Conservation (phyloP, 1,139 yeast species). For the Geotrichum reessii region DNA sequence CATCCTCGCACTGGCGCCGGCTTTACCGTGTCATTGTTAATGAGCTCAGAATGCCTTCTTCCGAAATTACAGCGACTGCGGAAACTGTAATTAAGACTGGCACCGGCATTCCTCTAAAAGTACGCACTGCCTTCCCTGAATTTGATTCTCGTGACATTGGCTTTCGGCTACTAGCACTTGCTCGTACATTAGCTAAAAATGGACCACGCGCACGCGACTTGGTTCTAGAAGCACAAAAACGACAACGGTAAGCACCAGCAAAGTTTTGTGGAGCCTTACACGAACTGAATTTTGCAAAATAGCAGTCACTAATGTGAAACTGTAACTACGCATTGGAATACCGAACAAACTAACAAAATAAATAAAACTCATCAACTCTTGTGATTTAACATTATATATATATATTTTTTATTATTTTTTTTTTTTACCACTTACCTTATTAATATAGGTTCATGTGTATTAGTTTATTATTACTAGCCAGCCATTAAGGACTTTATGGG, state of each 20-base stretch:
- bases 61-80: neutral
- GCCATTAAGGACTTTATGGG: too few species aligned
- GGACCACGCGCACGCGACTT: neutral
- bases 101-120: neutral
- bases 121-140: neutral
- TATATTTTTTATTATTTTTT: neutral
- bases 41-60: neutral
- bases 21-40: neutral
- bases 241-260: neutral
- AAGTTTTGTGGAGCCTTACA: neutral
- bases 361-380: neutral
- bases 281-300: neutral
- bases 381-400: neutral
- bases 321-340: neutral
- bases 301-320: neutral
- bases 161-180: neutral
- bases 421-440: neutral
- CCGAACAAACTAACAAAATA: neutral
- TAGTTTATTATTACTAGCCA: too few species aligned
- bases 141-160: neutral
- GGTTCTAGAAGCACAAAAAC: neutral
- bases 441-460: too few species aligned
- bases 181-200: neutral
- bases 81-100: neutral
- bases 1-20: slow-evolving; percentile 9